Evolutionary conservation across 768 basidiomycete genomes (phyloP), one percentile per base, ranked within the genome.

Genomic region (Cyathus striatus): DNA sequence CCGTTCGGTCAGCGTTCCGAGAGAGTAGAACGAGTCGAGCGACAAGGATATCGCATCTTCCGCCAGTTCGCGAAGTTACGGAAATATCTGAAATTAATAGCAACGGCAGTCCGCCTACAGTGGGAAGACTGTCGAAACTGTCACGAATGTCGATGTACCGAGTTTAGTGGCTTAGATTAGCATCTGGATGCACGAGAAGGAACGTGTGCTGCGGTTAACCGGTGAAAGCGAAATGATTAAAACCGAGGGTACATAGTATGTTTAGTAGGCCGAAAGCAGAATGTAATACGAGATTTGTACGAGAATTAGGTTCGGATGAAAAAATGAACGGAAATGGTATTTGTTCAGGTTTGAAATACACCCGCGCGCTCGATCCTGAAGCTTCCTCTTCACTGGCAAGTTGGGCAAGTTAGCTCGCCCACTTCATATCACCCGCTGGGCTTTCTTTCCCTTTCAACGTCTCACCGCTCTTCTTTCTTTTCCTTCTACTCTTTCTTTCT

Each of bases 331-430:
- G n/a, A n/a, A n/a, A n/a, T 38, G 25, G 48, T 63, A 53, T 65
- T 67, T 67, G 65, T 53, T 51, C 52, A 45, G 49, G 60, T 67
- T 65, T 63, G 63, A 60, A 50, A 54, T 56, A 42, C 49, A 51
- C 34, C 43, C 23, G 26, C 43, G 42, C 40, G 45, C 43, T 42
- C 43, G 41, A 9, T 30, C 9, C 9, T n/a, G n/a, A 24, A 26
- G 13, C 21, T 30, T 16, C 40, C n/a, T 41, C 23, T 20, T 30
- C 26, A 21, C 40, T 30, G 22, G n/a, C 14, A 10, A 37, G 10
- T n/a, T n/a, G n/a, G n/a, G n/a, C n/a, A n/a, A 37, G 14, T 37
- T 7, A 7, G 21, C 36, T 21, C 36, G 13, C 20, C 18, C 14
- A n/a, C n/a, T n/a, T n/a, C n/a, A n/a, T n/a, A n/a, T n/a, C n/a